Base-by-base conservation (phyloP, 768 basidiomycete species). In the Rhodotorula graminis region DNA sequence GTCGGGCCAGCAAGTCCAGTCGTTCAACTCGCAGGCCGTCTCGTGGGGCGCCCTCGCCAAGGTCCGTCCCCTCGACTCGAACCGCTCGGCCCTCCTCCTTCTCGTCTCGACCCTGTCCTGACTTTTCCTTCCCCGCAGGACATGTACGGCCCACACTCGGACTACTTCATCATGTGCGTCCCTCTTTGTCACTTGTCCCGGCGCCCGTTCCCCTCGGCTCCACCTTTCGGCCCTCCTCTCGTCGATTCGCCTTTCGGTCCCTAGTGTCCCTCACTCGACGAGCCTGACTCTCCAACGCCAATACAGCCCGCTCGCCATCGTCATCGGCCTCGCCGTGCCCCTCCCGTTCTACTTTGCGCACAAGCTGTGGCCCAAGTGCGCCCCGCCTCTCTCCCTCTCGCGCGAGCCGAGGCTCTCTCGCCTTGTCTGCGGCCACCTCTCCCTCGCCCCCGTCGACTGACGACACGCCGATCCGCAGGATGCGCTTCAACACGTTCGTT, bases 31-130 rank as follows among this genome's bases (percentile, higher is more conserved):
- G 23, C 84, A 85, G 76, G 86, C 86, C 7, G 82, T 66, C 84
- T 84, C 87, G 33, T 86, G 85, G 84, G 85, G 86, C 50, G 86
- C 83, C 6, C 83, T 87, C 40, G 84, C 84, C 27, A 82, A 37
- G 37, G 37, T 37, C 37, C 37, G 37, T 37, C 37, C 37, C 37
- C 37, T 37, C 37, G 37, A n/a, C 37, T 37, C 37, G 37, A 37
- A 4, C 9, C 9, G 37, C 4, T 37, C 37, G 37, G 4, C 37
- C 5, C 37, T 37, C 37, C 37, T 37, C 37, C 5, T n/a, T n/a
- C n/a, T 37, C 37, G 37, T 37, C 37, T 37, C n/a, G 37, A 37
- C 37, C 37, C 5, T 9, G 5, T 37, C 37, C 9, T 37, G 37
- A n/a, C n/a, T n/a, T n/a, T n/a, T n/a, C n/a, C n/a, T 9, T 37